Evolutionary conservation across 2,329 filamentous ascomycete species (phyloP).

Genomic region (Penicillium digitatum): DNA sequence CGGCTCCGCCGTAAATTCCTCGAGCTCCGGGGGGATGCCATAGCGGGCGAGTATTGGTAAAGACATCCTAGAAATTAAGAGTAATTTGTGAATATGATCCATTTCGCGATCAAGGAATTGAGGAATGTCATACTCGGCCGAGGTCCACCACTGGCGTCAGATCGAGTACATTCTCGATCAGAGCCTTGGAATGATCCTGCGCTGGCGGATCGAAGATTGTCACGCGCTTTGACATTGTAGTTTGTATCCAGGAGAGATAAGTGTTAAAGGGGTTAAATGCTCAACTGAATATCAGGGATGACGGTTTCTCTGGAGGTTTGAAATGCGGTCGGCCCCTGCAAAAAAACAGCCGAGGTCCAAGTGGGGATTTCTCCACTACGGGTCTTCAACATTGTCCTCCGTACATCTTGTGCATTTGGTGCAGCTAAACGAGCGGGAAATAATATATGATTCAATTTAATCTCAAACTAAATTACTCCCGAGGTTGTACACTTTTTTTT

Average conservation of each 20-base stretch:
- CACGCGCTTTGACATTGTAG: constrained; percentile 33
- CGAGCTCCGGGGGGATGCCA: constrained; percentile 92
- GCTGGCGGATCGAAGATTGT: constrained; percentile 74
- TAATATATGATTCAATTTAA: neutral
- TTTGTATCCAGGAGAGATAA: neutral
- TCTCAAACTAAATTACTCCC: neutral
- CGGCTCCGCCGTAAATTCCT: constrained; percentile 88
- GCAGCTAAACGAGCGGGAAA: neutral
- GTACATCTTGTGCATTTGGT: neutral
- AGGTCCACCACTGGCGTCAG: constrained; percentile 65
- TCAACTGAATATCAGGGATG: neutral
- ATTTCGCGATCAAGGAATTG: neutral
- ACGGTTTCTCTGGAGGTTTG: constrained; percentile 8
- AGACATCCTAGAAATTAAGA: constrained; percentile 63
- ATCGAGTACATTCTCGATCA: constrained; percentile 86
- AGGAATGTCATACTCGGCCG: constrained; percentile 54
- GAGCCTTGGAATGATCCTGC: constrained; percentile 65
- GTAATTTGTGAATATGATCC: neutral
- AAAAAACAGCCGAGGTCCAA: constrained; percentile 19
- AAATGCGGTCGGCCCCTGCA: constrained; percentile 3
- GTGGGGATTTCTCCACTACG: neutral
- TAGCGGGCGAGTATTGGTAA: constrained; percentile 85
- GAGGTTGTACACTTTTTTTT: neutral
- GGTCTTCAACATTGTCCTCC: neutral
- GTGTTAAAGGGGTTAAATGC: neutral